Conservation (phyloP, 345 rosid genomes). For the Angophora floribunda region DNA sequence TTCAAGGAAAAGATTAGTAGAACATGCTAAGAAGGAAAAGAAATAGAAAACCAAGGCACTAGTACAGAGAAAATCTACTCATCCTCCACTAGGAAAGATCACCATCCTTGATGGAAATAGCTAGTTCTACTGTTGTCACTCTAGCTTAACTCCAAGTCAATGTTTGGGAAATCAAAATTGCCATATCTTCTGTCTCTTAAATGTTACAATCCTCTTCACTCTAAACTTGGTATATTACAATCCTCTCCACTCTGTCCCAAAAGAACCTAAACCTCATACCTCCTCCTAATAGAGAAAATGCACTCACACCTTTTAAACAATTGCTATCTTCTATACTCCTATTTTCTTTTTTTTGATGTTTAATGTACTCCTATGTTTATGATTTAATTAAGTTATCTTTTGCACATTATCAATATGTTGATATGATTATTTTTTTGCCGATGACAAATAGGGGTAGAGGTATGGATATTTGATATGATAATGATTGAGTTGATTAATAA, state of each 20-base stretch:
- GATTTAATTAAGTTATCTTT: background rate
- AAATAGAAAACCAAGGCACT: background rate
- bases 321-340: background rate
- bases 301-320: background rate
- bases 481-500: background rate
- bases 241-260: background rate
- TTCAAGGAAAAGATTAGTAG: background rate
- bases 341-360: background rate
- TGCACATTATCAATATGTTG: background rate
- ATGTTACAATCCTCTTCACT: background rate
- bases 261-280: background rate
- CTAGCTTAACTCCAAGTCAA: background rate
- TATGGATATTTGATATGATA: background rate
- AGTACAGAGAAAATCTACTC: background rate
- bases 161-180: background rate
- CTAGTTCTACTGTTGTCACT: background rate
- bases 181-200: background rate
- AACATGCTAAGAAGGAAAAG: background rate
- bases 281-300: background rate
- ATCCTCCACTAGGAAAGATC: background rate
- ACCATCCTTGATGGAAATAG: background rate
- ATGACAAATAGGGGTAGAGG: background rate
- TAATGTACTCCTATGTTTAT: background rate
- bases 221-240: background rate
- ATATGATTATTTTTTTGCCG: background rate